These are phyloP conservation scores for Immersiporthe knoxdaviesiana DNA, from an alignment of 2,329 filamentous ascomycete genomes.

Conservation along the genomic window DNA sequence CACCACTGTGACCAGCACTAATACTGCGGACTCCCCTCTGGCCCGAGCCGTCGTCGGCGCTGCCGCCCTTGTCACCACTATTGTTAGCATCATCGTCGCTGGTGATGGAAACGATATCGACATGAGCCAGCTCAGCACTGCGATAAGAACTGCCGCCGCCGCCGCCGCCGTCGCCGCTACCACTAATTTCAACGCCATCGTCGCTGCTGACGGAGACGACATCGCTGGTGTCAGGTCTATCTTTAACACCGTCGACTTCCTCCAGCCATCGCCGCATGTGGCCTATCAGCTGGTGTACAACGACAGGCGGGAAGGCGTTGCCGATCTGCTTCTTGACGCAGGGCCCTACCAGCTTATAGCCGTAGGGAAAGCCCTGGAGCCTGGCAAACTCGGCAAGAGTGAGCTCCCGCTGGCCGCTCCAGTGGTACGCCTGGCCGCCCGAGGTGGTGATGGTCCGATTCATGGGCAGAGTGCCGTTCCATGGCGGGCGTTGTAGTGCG, in stretches of 20 bases:
- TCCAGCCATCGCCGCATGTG: conserved; percentile 53
- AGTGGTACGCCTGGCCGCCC: conserved; percentile 67
- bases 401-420: conserved; percentile 63
- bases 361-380: conserved; percentile 69
- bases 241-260: conserved; percentile 44
- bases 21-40: too few species aligned
- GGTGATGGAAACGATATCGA: too few species aligned
- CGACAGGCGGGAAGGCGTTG: conserved; percentile 73
- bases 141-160: too few species aligned
- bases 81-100: too few species aligned
- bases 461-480: conserved; percentile 52
- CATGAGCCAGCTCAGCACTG: too few species aligned
- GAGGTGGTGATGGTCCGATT: conserved; percentile 66
- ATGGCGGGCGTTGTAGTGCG: conserved; percentile 40
- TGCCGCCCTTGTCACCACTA: too few species aligned
- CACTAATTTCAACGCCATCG: not conserved
- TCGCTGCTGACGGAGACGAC: conserved; percentile 17
- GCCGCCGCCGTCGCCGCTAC: not conserved
- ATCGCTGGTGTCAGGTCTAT: conserved; percentile 5
- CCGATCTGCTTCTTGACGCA: conserved; percentile 69
- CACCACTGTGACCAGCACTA: too few species aligned
- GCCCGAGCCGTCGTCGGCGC: too few species aligned
- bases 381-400: conserved; percentile 70
- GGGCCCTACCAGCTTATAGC: conserved; percentile 58
- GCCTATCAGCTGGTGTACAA: conserved; percentile 54